phyloP scores from a whole-genome alignment of 495 filamentous ascomycete genomes.

The Cladorrhinum samala region DNA sequence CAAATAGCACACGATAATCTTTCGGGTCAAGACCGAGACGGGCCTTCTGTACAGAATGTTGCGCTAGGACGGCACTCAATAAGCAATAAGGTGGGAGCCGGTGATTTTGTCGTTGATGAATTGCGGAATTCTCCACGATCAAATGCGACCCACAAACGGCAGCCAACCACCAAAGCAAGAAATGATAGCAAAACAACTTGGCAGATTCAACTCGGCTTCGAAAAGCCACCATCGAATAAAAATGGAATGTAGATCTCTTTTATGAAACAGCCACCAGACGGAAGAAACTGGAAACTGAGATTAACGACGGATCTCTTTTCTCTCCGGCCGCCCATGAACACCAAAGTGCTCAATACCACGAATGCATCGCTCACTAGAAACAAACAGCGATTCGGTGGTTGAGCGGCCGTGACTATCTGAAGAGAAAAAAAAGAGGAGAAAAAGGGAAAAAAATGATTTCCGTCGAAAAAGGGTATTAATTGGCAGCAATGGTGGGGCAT shows the following conservation, averaged over 20 bases:
- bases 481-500: conserved; percentile 21
- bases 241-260: conserved; percentile 56
- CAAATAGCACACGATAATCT: too few species aligned
- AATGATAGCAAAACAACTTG: too few species aligned
- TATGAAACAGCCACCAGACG: conserved; percentile 52
- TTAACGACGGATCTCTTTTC: conserved; percentile 55
- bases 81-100: too few species aligned
- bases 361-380: conserved; percentile 28
- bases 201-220: too few species aligned
- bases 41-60: too few species aligned
- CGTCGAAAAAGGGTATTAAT: conserved; percentile 11
- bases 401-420: conserved; percentile 46
- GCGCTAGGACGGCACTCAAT: too few species aligned
- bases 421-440: conserved; percentile 30
- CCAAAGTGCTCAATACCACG: conserved; percentile 34
- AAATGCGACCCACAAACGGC: too few species aligned
- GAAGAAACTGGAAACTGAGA: conserved; percentile 45
- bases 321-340: conserved; percentile 38
- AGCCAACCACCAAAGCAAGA: too few species aligned
- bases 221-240: too few species aligned
- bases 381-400: conserved; percentile 31
- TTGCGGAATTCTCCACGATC: too few species aligned
- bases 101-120: too few species aligned
- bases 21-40: too few species aligned
- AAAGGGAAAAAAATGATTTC: conserved; percentile 19